Percentiles rank a stretch among this genome's conserved stretches.
Evolutionary conservation across 1,284 basidiomycete species (phyloP).

Genomic region (Fereydounia khargensis): DNA sequence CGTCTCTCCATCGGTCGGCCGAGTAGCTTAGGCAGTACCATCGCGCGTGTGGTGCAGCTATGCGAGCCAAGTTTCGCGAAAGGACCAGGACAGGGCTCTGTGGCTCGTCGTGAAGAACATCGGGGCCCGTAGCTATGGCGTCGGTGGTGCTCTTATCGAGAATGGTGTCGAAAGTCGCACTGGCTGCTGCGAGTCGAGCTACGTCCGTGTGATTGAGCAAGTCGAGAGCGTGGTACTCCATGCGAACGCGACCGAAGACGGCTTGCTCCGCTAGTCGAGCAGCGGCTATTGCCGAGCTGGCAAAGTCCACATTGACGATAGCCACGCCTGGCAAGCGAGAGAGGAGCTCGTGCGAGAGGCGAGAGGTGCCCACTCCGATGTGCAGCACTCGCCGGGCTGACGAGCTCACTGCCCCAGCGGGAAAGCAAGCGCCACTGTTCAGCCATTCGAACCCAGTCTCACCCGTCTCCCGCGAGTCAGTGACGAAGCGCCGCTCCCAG

Average conservation of each 20-base stretch:
- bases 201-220: slow-evolving; percentile 6
- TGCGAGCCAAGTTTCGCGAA: background rate
- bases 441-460: slow-evolving; percentile 30
- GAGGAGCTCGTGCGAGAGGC: slow-evolving; percentile 11
- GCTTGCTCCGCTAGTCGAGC: slow-evolving; percentile 1
- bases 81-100: background rate
- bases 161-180: slow-evolving; percentile 10
- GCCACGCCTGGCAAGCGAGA: slow-evolving; percentile 1
- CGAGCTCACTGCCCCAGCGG: background rate
- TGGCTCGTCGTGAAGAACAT: background rate
- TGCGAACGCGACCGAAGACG: background rate
- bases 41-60: background rate
- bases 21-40: background rate
- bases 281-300: slow-evolving; percentile 7
- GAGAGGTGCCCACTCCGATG: slow-evolving; percentile 23
- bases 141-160: slow-evolving; percentile 35
- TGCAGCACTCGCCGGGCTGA: slow-evolving; percentile 8
- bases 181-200: background rate
- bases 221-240: slow-evolving; percentile 10
- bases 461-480: slow-evolving; percentile 48
- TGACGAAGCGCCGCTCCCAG: slow-evolving; percentile 31
- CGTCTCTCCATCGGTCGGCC: background rate
- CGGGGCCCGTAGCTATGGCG: slow-evolving; percentile 19
- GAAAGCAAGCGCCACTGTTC: slow-evolving; percentile 2
- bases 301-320: slow-evolving; percentile 25